Evolutionary conservation across 805 yeast species (phyloP), one percentile per base, ranked within the genome.

Genomic region (Candida endomychidarum): DNA sequence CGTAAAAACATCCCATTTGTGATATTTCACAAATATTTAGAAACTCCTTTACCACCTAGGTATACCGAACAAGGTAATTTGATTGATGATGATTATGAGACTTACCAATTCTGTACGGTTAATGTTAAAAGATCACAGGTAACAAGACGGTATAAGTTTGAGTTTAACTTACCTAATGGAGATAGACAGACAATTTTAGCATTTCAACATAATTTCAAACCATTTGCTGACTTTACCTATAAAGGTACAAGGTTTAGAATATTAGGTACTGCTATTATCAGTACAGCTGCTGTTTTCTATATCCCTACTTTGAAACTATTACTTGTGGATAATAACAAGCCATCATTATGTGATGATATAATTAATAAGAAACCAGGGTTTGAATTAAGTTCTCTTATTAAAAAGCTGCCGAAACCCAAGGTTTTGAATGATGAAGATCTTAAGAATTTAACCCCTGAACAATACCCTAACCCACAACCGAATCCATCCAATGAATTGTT

Each of bases 191-290:
- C 52, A 22, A 42, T 69, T 7, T 29, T 59, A 5, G 51, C 58
- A 34, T 68, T 67, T 40, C 65, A 64, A 47, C 59, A 63, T 50
- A 60, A 59, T 40, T 55, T 51, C 46, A 54, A 59, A 39, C 68
- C 73, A 3, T 65, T 61, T 46, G 57, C 69, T 8, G 74, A 69
- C 51, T 69, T 69, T 47, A 51, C 36, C 21, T 68, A 65, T 45
- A 56, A 57, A 26, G 47, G 45, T 27, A 67, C 72, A 3, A 48
- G 71, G 10, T 69, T 69, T 47, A 54, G 74, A 34, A 51, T 67
- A 4, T 34, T 62, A 14, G 74, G 74, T 4, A 58, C 70, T 4
- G 46, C 70, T 5, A 43, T 63, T n/a, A 41, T 57, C 2, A 52
- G 54, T 42, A 60, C 62, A 3, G 56, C 61, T 45, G 47, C 60